These are phyloP conservation scores for Neofusicoccum ribis DNA, from an alignment of 2,329 filamentous ascomycete species.

Conservation along the genomic window DNA sequence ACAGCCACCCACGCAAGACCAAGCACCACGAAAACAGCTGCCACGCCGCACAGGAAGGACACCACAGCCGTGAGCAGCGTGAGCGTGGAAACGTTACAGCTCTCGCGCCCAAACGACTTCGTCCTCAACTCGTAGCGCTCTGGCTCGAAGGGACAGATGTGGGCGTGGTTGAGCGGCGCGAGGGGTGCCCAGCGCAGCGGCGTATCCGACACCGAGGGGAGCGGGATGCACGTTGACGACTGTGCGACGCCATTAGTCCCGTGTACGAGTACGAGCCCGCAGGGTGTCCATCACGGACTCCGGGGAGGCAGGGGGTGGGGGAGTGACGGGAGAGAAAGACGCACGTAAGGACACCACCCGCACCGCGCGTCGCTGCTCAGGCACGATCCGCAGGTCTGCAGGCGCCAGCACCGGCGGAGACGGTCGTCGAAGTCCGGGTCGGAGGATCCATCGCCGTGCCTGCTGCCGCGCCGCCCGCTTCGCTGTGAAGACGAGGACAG, in stretches of 20 bases:
- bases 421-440: constrained; percentile 20
- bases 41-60: constrained; percentile 45
- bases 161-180: constrained; percentile 35
- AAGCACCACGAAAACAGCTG: constrained; percentile 36
- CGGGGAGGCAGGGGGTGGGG: background rate
- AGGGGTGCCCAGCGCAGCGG: constrained; percentile 40
- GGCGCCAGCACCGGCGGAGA: constrained; percentile 31
- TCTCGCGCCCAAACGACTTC: constrained; percentile 36
- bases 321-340: constrained; percentile 21
- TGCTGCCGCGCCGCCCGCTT: background rate
- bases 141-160: constrained; percentile 37
- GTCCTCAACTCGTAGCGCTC: constrained; percentile 51
- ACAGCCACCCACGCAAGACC: constrained; percentile 26
- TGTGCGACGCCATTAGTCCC: constrained; percentile 22
- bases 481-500: background rate
- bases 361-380: constrained; percentile 31
- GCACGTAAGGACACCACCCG: constrained; percentile 48
- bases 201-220: constrained; percentile 31
- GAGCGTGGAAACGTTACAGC: constrained; percentile 48
- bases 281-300: background rate
- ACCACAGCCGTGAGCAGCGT: constrained; percentile 46
- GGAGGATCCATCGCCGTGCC: background rate
- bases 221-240: constrained; percentile 46
- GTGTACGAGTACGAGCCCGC: background rate
- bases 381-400: constrained; percentile 33